Base-by-base conservation (phyloP, 2,329 filamentous ascomycete species). In the Paecilomyces niveus region DNA sequence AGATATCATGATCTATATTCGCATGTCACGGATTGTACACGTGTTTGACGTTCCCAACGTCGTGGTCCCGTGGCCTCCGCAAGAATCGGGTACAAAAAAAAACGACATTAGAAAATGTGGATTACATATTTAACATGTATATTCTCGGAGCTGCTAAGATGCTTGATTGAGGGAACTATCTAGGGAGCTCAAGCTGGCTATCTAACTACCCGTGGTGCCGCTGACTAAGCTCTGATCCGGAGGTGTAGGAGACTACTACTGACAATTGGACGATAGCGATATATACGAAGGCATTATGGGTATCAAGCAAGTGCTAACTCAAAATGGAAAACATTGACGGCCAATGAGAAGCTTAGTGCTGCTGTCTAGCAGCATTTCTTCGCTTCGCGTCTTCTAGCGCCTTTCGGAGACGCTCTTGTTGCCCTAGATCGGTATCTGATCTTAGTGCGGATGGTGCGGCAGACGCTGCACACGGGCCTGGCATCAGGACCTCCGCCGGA, bases 341-440 rank as follows among this genome's bases (percentile, higher is more conserved):
- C 39, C 39, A 45, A 45, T 45, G 15, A 18, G 39, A 18, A 21
- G n/a, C n/a, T 45, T 18, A 45, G 15, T 45, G 39, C n/a, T 45
- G 39, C 39, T 45, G 39, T 45, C 68, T 71, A 32, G 69, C 71
- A 5, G 74, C 79, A 69, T 84, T 83, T 61, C 82, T 74, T 69
- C 73, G 77, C 71, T 83, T 83, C 8, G 81, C 81, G 58, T 79
- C 77, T 60, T 83, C 80, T 57, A 84, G 66, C 32, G 81, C 81
- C 62, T 71, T 77, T 53, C 75, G 77, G 54, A 83, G 66, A 62
- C 81, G 73, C 59, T 75, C 71, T 59, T 80, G 73, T 64, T 79
- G 79, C 60, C 79, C 76, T 11, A 68, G 63, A 57, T 78, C 75
- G 18, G 69, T 68, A 13, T 67, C 63, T 21, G 26, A 24, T 52